These are phyloP conservation scores for Hypoxylon sp. DNA, from an alignment of 2,329 filamentous ascomycete species.

Conservation along the genomic window DNA sequence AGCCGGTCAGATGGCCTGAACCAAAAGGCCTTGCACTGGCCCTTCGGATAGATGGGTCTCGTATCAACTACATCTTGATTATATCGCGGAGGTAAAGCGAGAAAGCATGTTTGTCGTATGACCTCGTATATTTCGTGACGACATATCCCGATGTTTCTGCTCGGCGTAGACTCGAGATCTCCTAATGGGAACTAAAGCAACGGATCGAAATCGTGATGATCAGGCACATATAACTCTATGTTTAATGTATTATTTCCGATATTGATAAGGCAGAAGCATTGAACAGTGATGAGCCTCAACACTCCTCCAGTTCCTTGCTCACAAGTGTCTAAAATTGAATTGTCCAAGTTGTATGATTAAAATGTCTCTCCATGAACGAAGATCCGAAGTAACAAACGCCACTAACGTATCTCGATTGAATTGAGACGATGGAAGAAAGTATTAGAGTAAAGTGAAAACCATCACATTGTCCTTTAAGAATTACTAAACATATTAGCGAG, in stretches of 20 bases:
- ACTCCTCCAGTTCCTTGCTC: no score
- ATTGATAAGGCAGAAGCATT: background rate
- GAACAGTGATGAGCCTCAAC: no score
- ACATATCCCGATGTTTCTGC: conserved; percentile 4
- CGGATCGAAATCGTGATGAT: background rate
- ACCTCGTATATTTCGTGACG: conserved; percentile 17
- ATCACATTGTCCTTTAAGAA: conserved; percentile 39
- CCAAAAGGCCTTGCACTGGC: background rate
- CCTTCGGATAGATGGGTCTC: conserved; percentile 18
- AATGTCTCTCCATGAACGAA: background rate
- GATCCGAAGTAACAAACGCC: background rate
- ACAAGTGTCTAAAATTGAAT: no score
- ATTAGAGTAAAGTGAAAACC: background rate
- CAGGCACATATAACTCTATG: no score
- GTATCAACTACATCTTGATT: background rate
- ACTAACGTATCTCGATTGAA: background rate
- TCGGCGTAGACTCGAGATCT: background rate
- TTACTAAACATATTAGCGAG: conserved; percentile 43
- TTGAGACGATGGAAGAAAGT: background rate
- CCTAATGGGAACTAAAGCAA: background rate
- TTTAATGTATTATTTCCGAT: background rate
- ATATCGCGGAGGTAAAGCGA: background rate
- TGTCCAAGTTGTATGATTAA: no score
- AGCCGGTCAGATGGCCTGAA: conserved; percentile 29
- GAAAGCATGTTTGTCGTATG: conserved; percentile 12